Evolutionary conservation across 148 eudicot species (phyloP), one percentile per base, ranked within the genome.

Genomic region (Chenopodium album): DNA sequence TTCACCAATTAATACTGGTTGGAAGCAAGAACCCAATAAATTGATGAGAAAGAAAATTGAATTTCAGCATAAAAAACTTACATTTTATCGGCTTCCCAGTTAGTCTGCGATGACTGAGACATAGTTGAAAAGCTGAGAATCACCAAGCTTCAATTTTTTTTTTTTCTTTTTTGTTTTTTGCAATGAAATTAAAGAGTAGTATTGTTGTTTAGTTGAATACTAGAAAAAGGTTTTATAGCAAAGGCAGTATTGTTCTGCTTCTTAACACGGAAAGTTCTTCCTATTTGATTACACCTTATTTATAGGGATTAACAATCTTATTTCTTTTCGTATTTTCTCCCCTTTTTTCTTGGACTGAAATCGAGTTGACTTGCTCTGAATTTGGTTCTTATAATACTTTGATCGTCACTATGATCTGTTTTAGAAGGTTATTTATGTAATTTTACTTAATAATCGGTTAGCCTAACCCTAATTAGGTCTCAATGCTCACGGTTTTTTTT

Each of bases 61-160:
- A 29, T 23, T 76, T 28, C 19, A 71, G 4, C 10, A 13, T 71
- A 76, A 2, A 66, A 67, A 78, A 63, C 85, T 81, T 86, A 88
- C 90, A 88, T 88, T 84, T 88, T 86, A 86, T 88, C 90, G 46
- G 90, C 88, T 77, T 86, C 90, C 90, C 88, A 86, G 75, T 86
- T 84, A 26, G 88, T 81, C 60, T 88, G 88, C 29, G 90, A 41
- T 41, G 44, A 41, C 44, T 41, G 44, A 41, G 44, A 84, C 90
- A 88, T 88, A 87, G 73, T 85, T 84, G 82, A 78, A 75, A 76
- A 74, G 73, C 46, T 65, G n/a, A 32, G 56, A 72, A 70, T 32
- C 31, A 71, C 32, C 79, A 62, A 67, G 76, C 19, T 17, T 56
- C 78, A 79, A 80, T 76, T 76, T 41, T 76, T 70, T 29, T 29